A percentile compares a stretch with the other conserved stretches of the same genome.
These are phyloP conservation scores for Alternaria rosae DNA, from an alignment of 2,329 filamentous ascomycete genomes.

Conservation along the genomic window DNA sequence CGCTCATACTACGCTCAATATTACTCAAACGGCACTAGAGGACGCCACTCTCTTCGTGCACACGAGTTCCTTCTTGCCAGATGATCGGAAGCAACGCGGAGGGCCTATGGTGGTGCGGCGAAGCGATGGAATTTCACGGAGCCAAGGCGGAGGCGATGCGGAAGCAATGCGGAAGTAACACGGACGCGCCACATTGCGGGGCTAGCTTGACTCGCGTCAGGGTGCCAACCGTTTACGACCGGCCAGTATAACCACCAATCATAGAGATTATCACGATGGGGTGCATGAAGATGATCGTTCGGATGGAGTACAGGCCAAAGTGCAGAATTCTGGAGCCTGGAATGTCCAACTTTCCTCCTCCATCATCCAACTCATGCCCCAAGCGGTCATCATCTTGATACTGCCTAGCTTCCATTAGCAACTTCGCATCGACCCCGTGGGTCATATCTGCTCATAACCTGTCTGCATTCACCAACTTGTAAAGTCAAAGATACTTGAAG, in stretches of 20 bases:
- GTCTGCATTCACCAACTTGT: too few species aligned
- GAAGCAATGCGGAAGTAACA: slow-evolving; percentile 15
- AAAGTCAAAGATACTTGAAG: neutral
- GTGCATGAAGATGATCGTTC: neutral
- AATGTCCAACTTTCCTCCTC: neutral
- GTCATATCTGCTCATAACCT: neutral
- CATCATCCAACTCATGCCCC: neutral
- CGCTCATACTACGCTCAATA: slow-evolving; percentile 13
- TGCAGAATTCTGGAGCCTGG: neutral
- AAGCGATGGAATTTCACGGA: slow-evolving; percentile 4
- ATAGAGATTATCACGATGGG: neutral
- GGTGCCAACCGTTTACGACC: neutral
- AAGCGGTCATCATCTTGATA: neutral
- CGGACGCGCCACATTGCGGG: slow-evolving; percentile 8
- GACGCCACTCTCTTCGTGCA: neutral
- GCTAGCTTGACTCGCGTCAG: neutral
- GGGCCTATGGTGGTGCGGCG: neutral
- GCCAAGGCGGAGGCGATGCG: slow-evolving; percentile 28
- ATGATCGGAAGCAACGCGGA: neutral
- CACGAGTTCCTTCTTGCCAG: neutral
- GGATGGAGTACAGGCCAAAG: neutral
- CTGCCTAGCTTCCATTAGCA: neutral
- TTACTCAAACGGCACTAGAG: neutral
- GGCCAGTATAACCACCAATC: neutral
- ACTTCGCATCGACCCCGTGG: neutral